Base-by-base conservation (phyloP, 2,329 filamentous ascomycete genomes). In the Ramularia endophylla region DNA sequence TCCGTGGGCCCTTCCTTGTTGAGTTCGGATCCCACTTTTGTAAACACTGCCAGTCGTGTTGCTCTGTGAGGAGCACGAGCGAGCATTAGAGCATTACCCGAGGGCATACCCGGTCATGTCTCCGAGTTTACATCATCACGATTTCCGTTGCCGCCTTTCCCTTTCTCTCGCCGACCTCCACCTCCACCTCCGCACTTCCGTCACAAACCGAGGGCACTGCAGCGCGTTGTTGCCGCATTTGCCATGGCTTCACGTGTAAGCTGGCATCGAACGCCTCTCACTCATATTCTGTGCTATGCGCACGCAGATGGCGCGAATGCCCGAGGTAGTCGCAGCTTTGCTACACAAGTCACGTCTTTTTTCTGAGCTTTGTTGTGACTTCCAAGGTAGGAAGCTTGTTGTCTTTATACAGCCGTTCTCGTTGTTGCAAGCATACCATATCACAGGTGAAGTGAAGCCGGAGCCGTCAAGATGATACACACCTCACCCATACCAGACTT, bases 401-500 rank as follows among this genome's bases (percentile, higher is more conserved):
- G 12, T n/a, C 31, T n/a, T 13, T 16, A n/a, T 15, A 22, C 19
- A 25, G 18, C 9, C 13, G 18, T 15, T 4, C n/a, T 16, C 18
- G 33, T 15, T 38, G n/a, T n/a, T n/a, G n/a, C n/a, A 29, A 13
- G 15, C 27, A 38, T 29, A 7, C 5, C n/a, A 28, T 19, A 27
- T 15, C 11, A 15, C 8, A 36, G 37, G 42, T 32, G 18, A 17
- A 15, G 12, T 22, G 34, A 25, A 31, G 15, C 13, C n/a, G 18
- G 8, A 15, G 32, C 15, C 27, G 15, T 11, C 46, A 52, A 44
- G 9, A 57, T 55, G 54, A 47, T 57, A n/a, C 43, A 52, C 36
- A 48, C 34, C 8, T 55, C 53, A 17, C 46, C 47, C 2, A 25
- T 54, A 8, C 44, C 53, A 19, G 54, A 57, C 40, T 34, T 57